Evolutionary conservation across 345 rosid genomes (phyloP).

Genomic region (Eutrema yunnanense): DNA sequence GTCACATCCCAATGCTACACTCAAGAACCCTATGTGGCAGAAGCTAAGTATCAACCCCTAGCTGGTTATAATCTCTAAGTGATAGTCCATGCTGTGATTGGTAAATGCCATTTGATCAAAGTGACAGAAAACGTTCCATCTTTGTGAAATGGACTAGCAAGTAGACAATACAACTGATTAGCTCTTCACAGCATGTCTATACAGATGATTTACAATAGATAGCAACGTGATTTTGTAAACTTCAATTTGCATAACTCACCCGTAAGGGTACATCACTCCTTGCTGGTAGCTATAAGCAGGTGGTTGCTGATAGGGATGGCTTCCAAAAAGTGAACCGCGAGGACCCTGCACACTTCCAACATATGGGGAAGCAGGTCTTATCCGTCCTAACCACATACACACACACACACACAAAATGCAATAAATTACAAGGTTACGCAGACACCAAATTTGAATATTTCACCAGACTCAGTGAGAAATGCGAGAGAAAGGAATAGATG

Average conservation of each 20-base stretch:
- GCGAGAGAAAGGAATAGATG: neutral
- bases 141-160: neutral
- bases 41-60: slow-evolving; percentile 32
- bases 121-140: neutral
- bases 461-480: neutral
- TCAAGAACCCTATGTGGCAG: slow-evolving; percentile 40
- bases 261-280: slow-evolving; percentile 72
- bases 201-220: neutral
- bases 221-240: neutral
- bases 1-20: slow-evolving; percentile 44
- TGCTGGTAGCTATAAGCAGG: slow-evolving; percentile 67
- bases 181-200: neutral
- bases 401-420: neutral
- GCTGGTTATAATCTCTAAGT: slow-evolving; percentile 25
- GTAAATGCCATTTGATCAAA: slow-evolving; percentile 20
- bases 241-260: slow-evolving; percentile 48
- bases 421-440: neutral
- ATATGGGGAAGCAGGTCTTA: slow-evolving; percentile 57
- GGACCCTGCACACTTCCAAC: slow-evolving; percentile 51
- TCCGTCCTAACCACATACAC: slow-evolving; percentile 40
- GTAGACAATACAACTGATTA: neutral
- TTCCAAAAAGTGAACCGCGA: slow-evolving; percentile 62
- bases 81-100: slow-evolving; percentile 37
- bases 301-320: slow-evolving; percentile 70
- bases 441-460: neutral